These are phyloP conservation scores for Phytophthora colocasiae DNA, from an alignment of 352 stramenopile species.

Conservation along the genomic window DNA sequence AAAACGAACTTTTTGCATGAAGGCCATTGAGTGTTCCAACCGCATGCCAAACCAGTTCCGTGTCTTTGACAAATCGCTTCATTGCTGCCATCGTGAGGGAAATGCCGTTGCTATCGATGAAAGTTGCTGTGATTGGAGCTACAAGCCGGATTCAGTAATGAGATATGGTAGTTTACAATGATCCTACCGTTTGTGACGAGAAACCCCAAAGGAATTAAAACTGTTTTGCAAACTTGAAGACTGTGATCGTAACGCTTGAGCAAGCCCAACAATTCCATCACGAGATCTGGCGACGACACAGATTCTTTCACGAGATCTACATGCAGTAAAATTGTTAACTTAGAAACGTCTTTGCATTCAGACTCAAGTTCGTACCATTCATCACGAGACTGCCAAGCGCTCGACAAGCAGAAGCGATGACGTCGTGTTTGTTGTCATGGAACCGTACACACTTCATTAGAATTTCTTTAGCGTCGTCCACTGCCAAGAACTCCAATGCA, in stretches of 20 bases:
- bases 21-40: conserved; percentile 76
- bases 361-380: conserved; percentile 50
- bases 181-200: conserved; percentile 67
- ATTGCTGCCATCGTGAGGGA: conserved; percentile 57
- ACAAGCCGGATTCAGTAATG: neutral
- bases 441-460: conserved; percentile 79
- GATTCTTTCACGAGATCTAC: conserved; percentile 79
- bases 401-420: conserved; percentile 69
- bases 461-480: conserved; percentile 60
- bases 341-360: neutral
- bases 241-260: conserved; percentile 63
- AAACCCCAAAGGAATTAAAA: conserved; percentile 66
- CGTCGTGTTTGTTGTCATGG: conserved; percentile 79
- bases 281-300: conserved; percentile 54
- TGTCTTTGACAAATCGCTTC: conserved; percentile 60
- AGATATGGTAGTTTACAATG: neutral
- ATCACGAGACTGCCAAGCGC: conserved; percentile 75
- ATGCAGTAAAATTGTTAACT: neutral
- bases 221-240: conserved; percentile 54
- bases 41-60: conserved; percentile 79
- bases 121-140: conserved; percentile 63
- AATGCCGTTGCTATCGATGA: conserved; percentile 72
- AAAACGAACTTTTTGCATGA: conserved; percentile 54
- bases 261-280: conserved; percentile 63
- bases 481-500: conserved; percentile 71